These are phyloP conservation scores for Coemansia sp. DNA, from an alignment of 192 early-diverging fungal species.

Conservation along the genomic window DNA sequence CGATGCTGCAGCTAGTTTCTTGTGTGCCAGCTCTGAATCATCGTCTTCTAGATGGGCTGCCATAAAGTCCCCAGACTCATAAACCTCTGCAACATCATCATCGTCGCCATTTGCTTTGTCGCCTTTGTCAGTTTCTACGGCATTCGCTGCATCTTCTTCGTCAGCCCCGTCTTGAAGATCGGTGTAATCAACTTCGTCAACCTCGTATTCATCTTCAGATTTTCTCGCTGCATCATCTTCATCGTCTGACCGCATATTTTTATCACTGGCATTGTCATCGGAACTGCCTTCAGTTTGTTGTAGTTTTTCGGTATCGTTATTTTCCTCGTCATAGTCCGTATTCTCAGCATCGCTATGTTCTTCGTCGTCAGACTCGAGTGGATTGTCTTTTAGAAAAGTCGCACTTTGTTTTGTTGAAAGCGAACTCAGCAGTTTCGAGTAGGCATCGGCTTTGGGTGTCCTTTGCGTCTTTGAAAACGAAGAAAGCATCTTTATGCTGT, in stretches of 20 bases:
- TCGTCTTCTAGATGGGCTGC: constrained; percentile 29
- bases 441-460: constrained; percentile 23
- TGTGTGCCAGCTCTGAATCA: constrained; percentile 35
- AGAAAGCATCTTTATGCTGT: background rate
- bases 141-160: background rate
- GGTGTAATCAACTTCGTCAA: constrained; percentile 29
- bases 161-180: constrained; percentile 11
- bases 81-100: constrained; percentile 16
- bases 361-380: constrained; percentile 14
- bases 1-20: constrained; percentile 33
- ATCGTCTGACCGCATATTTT: constrained; percentile 20
- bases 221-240: constrained; percentile 9
- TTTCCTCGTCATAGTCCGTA: background rate
- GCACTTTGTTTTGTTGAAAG: constrained; percentile 10
- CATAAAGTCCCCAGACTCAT: constrained; percentile 42
- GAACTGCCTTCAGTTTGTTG: background rate
- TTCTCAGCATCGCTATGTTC: constrained; percentile 2
- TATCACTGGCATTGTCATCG: background rate
- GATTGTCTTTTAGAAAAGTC: background rate
- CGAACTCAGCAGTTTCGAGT: constrained; percentile 39
- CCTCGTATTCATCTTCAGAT: constrained; percentile 17
- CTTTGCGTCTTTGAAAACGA: constrained; percentile 10
- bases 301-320: constrained; percentile 10
- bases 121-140: constrained; percentile 11
- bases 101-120: background rate